These are phyloP conservation scores for Silene noctiflora DNA, from an alignment of 179 eudicot genomes.

Conservation along the genomic window DNA sequence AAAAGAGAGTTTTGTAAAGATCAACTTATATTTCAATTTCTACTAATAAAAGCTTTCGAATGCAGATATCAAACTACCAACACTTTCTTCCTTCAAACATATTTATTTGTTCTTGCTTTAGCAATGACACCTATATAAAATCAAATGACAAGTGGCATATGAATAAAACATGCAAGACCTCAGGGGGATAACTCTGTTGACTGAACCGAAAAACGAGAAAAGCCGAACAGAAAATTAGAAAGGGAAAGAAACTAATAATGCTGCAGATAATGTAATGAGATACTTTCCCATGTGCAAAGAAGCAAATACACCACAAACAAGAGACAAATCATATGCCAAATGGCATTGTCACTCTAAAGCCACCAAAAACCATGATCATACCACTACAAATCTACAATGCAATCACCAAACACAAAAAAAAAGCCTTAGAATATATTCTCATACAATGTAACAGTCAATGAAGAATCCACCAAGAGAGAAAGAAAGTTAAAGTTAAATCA, in stretches of 20 bases:
- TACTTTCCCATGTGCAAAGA: background rate
- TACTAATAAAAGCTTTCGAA: background rate
- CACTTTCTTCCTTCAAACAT: background rate
- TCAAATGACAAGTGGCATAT: slow-evolving; percentile 1
- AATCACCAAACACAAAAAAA: slow-evolving; percentile 10
- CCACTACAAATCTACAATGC: background rate
- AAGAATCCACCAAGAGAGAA: background rate
- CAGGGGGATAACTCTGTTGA: background rate
- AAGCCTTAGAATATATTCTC: slow-evolving; percentile 4
- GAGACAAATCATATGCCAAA: slow-evolving; percentile 2
- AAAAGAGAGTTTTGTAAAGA: background rate
- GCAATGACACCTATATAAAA: background rate
- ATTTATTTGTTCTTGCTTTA: slow-evolving; percentile 1
- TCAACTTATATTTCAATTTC: background rate
- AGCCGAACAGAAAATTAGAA: background rate
- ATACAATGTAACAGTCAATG: background rate
- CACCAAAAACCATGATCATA: slow-evolving; percentile 15
- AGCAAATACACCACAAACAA: slow-evolving; percentile 6
- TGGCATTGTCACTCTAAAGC: slow-evolving; percentile 3
- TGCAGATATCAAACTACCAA: background rate
- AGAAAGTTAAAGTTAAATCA: background rate
- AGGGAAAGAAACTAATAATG: background rate
- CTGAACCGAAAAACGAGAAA: background rate
- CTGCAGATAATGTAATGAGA: slow-evolving; percentile 1
- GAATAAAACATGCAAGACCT: background rate